These are phyloP conservation scores for Lindgomyces ingoldianus DNA, from an alignment of 495 filamentous ascomycete species.

Conservation along the genomic window DNA sequence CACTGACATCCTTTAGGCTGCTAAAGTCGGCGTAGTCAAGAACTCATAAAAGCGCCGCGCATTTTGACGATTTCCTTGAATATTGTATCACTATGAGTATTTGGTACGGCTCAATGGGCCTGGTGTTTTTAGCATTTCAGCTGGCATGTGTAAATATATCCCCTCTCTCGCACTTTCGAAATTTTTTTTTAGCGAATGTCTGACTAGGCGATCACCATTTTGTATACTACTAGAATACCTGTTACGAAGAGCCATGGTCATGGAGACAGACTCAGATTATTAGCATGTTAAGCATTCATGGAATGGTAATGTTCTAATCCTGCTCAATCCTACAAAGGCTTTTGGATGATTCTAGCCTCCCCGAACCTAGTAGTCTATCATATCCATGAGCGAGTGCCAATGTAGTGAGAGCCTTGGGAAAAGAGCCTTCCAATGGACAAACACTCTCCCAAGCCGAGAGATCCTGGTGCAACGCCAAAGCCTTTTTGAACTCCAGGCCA, in stretches of 20 bases:
- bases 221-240: slow-evolving; percentile 7
- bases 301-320: background rate
- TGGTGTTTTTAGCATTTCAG: slow-evolving; percentile 8
- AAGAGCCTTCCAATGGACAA: too few relatives aligned
- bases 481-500: slow-evolving; percentile 3
- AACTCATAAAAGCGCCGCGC: slow-evolving; percentile 50
- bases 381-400: too few relatives aligned
- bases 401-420: too few relatives aligned
- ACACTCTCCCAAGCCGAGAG: too few relatives aligned
- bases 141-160: slow-evolving; percentile 27
- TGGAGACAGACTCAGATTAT: background rate
- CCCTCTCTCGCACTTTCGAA: slow-evolving; percentile 20
- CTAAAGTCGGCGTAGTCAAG: slow-evolving; percentile 92
- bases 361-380: too few relatives aligned
- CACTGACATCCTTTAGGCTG: slow-evolving; percentile 55
- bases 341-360: background rate
- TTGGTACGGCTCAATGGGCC: background rate
- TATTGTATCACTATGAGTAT: slow-evolving; percentile 10
- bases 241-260: slow-evolving; percentile 1
- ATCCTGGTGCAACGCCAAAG: too few relatives aligned
- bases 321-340: background rate
- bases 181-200: too few relatives aligned
- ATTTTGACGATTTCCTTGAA: background rate
- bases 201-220: background rate
- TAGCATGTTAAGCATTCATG: background rate